Conservation (phyloP, 148 eudicot genomes). For the Heliamphora exappendiculata region DNA sequence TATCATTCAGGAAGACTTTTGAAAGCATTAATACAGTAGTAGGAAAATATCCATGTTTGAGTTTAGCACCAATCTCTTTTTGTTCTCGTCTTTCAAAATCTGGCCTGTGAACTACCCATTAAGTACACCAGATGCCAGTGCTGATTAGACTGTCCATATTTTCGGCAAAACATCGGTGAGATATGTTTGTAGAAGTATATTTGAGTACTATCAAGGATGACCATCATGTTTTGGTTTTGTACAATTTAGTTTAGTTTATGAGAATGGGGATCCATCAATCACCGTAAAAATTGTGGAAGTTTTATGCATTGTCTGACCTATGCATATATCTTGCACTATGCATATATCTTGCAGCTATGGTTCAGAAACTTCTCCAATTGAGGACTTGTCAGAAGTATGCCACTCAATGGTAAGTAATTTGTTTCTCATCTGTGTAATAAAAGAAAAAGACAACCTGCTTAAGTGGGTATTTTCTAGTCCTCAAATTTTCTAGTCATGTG, state of each 20-base stretch:
- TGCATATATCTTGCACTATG: slow-evolving; percentile 1
- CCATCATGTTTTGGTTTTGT: background rate
- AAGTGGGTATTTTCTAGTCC: background rate
- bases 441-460: background rate
- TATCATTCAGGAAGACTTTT: background rate
- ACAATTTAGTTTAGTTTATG: background rate
- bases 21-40: background rate
- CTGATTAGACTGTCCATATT: background rate
- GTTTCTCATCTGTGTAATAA: background rate
- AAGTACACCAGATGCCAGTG: background rate
- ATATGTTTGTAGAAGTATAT: background rate
- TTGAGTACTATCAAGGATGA: background rate
- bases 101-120: background rate
- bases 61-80: background rate
- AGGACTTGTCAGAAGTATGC: slow-evolving; percentile 65
- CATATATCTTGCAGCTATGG: slow-evolving; percentile 66
- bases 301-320: background rate
- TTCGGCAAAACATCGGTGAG: background rate
- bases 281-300: background rate
- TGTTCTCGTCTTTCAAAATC: background rate
- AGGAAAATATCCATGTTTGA: background rate
- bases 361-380: slow-evolving; percentile 67
- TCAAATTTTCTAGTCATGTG: background rate
- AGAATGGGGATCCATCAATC: background rate
- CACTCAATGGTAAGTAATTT: slow-evolving; percentile 63